These are phyloP conservation scores for Plantago ovata DNA, from an alignment of 257 asterid genomes.

Conservation along the genomic window DNA sequence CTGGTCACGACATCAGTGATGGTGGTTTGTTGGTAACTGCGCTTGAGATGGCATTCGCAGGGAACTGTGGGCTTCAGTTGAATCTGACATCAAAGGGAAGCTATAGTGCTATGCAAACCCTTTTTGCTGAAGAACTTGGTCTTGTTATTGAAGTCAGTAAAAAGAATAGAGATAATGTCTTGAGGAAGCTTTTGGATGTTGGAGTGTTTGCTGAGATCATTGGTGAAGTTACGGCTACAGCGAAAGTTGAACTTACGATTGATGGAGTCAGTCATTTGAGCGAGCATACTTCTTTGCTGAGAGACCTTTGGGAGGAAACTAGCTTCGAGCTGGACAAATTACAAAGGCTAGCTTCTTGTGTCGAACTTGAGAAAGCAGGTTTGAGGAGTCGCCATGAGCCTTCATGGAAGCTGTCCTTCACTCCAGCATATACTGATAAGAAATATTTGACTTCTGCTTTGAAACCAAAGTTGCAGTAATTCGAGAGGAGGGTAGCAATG, in stretches of 20 bases:
- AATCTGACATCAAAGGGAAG: too few relatives aligned
- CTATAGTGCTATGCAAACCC: slow-evolving; percentile 39
- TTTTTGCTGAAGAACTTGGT: slow-evolving; percentile 88
- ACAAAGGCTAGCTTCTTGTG: slow-evolving; percentile 76
- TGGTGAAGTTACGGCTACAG: slow-evolving; percentile 57
- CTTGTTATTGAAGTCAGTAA: slow-evolving; percentile 62
- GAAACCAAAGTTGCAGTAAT: slow-evolving; percentile 84
- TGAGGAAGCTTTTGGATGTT: slow-evolving; percentile 35
- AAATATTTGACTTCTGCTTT: slow-evolving; percentile 42
- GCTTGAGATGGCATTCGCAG: slow-evolving; percentile 94
- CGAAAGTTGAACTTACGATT: slow-evolving; percentile 45
- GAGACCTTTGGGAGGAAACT: slow-evolving; percentile 90
- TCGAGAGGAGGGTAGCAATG: slow-evolving; percentile 95
- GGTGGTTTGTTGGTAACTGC: slow-evolving; percentile 70
- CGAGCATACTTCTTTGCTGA: slow-evolving; percentile 49
- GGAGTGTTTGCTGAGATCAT: slow-evolving; percentile 54
- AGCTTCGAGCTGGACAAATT: slow-evolving; percentile 75
- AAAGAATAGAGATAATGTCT: slow-evolving; percentile 38
- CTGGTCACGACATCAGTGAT: slow-evolving; percentile 93
- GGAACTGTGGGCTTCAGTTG: slow-evolving; percentile 84
- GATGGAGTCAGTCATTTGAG: slow-evolving; percentile 54
- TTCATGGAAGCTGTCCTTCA: slow-evolving; percentile 65
- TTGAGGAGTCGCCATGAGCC: slow-evolving; percentile 62
- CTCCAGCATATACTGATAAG: slow-evolving; percentile 48
- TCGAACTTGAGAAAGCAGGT: slow-evolving; percentile 74